Evolutionary conservation across 768 basidiomycete genomes (phyloP).

Genomic region (Russula foetens): DNA sequence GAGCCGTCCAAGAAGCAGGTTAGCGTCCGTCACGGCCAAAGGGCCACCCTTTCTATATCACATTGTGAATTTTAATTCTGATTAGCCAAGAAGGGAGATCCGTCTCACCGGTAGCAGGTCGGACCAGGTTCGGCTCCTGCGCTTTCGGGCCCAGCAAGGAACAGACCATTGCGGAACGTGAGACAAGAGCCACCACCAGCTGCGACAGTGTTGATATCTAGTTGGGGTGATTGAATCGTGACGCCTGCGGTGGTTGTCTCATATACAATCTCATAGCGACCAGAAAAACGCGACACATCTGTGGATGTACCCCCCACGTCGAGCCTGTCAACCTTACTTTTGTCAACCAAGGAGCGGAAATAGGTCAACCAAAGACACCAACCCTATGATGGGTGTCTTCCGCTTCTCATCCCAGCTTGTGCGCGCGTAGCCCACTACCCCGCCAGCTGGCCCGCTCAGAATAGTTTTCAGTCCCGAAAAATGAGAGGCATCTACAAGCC

Average conservation of each 20-base stretch:
- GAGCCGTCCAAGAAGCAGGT: conserved; percentile 81
- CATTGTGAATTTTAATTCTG: not conserved
- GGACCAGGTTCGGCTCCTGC: conserved; percentile 94
- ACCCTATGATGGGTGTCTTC: conserved; percentile 80
- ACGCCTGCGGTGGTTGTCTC: conserved; percentile 95
- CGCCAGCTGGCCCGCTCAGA: conserved; percentile 88
- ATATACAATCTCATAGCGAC: conserved; percentile 86
- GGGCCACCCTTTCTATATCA: conserved; percentile 75
- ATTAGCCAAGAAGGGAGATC: not conserved
- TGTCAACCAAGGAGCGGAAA: not conserved
- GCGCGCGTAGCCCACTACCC: conserved; percentile 90
- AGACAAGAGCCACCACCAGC: conserved; percentile 92
- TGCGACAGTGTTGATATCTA: conserved; percentile 94
- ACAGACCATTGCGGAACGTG: conserved; percentile 84
- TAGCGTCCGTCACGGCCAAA: conserved; percentile 88
- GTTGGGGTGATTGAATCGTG: conserved; percentile 84
- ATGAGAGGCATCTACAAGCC: conserved; percentile 66
- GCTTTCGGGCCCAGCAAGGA: conserved; percentile 85
- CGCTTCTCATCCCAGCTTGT: conserved; percentile 79
- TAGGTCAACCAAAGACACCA: conserved; percentile 24
- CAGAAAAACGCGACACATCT: conserved; percentile 90
- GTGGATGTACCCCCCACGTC: conserved; percentile 96
- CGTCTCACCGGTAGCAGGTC: conserved; percentile 69
- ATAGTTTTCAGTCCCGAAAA: conserved; percentile 94
- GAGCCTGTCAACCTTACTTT: conserved; percentile 36